Evolutionary conservation across 176 grass and related monocot genomes (phyloP).

Genomic region (Lolium rigidum): DNA sequence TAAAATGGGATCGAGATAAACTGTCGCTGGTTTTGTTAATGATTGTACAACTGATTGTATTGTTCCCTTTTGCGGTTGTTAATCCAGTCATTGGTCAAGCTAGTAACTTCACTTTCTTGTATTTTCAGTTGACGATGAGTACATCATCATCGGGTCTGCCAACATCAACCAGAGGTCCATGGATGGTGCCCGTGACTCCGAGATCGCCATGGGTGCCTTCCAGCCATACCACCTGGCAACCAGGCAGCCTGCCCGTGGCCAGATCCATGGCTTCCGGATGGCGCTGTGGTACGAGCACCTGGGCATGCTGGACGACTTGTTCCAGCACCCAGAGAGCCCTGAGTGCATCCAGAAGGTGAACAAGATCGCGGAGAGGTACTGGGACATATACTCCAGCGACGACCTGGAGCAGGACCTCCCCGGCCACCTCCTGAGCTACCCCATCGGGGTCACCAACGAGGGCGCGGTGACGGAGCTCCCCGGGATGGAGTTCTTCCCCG

Average conservation of each 20-base stretch:
- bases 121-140: slow-evolving; percentile 91
- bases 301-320: slow-evolving; percentile 60
- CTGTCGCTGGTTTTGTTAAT: not conserved
- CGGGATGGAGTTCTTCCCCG: slow-evolving; percentile 62
- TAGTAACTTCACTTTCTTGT: slow-evolving; percentile 14
- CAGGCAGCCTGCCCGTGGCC: slow-evolving; percentile 65
- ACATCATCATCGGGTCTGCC: slow-evolving; percentile 91
- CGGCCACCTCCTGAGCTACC: slow-evolving; percentile 70
- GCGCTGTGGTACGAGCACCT: slow-evolving; percentile 85
- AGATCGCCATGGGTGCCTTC: slow-evolving; percentile 83
- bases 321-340: slow-evolving; percentile 50
- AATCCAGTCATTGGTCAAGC: not conserved
- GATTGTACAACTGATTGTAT: not conserved
- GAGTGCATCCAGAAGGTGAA: slow-evolving; percentile 80
- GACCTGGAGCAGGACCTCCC: slow-evolving; percentile 63
- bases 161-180: slow-evolving; percentile 98
- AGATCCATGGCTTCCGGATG: slow-evolving; percentile 85
- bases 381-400: slow-evolving; percentile 60
- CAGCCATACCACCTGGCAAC: slow-evolving; percentile 67
- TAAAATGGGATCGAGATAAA: not conserved
- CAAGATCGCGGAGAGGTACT: slow-evolving; percentile 60
- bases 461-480: slow-evolving; percentile 51
- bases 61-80: not conserved
- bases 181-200: slow-evolving; percentile 79
- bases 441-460: slow-evolving; percentile 41